Evolutionary conservation across 1,284 basidiomycete genomes (phyloP).

Genomic region (Earliella scabrosa): DNA sequence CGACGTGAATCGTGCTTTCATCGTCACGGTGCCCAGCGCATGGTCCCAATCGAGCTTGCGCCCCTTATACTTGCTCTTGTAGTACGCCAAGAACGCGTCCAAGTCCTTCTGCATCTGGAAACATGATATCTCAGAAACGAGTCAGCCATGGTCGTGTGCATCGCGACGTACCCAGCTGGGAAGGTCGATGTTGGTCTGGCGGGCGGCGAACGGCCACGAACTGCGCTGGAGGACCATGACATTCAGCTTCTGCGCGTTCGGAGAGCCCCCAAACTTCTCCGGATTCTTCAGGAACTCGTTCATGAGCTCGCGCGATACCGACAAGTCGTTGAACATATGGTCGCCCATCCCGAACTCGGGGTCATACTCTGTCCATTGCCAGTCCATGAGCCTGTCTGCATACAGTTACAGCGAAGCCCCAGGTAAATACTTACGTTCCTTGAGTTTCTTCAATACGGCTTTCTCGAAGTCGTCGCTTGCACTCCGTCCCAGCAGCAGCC

Average conservation of each 20-base stretch:
- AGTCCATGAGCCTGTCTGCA: not conserved
- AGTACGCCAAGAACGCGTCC: constrained; percentile 66
- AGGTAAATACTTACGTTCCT: constrained; percentile 64
- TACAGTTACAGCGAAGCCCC: not conserved
- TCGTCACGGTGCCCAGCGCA: constrained; percentile 76
- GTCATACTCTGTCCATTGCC: constrained; percentile 68
- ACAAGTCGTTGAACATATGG: constrained; percentile 89
- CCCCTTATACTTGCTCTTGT: constrained; percentile 75
- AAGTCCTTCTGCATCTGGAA: constrained; percentile 74
- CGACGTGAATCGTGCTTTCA: constrained; percentile 71
- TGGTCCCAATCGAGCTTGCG: constrained; percentile 84
- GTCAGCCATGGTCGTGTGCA: not conserved
- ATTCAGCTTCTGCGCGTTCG: constrained; percentile 45
- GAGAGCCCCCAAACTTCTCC: constrained; percentile 21
- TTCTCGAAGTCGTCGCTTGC: constrained; percentile 94
- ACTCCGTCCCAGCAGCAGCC: constrained; percentile 84
- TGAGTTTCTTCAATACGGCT: constrained; percentile 86
- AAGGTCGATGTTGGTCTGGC: constrained; percentile 53
- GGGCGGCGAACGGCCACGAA: constrained; percentile 73
- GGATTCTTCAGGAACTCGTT: constrained; percentile 52
- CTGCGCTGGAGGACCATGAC: constrained; percentile 79
- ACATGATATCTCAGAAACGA: not conserved
- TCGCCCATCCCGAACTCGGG: constrained; percentile 88
- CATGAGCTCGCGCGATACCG: constrained; percentile 73
- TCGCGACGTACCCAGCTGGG: constrained; percentile 49